phyloP scores from a whole-genome alignment of 768 basidiomycete species.

The Lactarius quietus region DNA sequence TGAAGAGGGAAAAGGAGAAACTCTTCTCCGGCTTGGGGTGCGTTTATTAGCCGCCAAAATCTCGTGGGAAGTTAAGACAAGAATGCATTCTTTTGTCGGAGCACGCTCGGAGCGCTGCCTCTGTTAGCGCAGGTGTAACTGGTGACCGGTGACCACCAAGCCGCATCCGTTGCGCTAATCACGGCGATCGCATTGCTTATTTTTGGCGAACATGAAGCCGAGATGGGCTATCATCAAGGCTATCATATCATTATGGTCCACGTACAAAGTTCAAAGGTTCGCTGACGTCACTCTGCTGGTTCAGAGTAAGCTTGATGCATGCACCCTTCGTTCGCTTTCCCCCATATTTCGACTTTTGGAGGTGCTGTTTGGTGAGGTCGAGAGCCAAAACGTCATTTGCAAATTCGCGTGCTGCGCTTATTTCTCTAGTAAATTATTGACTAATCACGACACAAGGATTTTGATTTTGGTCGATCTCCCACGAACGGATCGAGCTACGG shows the following conservation, averaged over 20 bases:
- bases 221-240: too few species aligned
- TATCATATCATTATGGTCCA: too few species aligned
- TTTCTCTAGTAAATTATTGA: background rate
- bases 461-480: background rate
- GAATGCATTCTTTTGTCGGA: background rate
- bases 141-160: background rate
- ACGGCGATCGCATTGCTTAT: background rate
- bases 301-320: background rate
- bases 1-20: background rate
- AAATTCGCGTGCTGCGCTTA: background rate
- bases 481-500: background rate
- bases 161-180: background rate
- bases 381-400: too few species aligned
- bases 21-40: too few species aligned
- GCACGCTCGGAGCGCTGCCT: background rate
- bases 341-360: background rate
- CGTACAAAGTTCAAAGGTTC: background rate
- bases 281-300: background rate
- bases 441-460: background rate
- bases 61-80: background rate
- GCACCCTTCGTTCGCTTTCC: background rate
- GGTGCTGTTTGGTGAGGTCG: background rate
- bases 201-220: background rate
- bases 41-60: background rate
- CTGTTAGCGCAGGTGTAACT: background rate